Percentiles rank a stretch among this genome's conserved stretches.
Evolutionary conservation across 371 early-diverging fungal genomes (phyloP).

Genomic region (Apophysomyces sp.): DNA sequence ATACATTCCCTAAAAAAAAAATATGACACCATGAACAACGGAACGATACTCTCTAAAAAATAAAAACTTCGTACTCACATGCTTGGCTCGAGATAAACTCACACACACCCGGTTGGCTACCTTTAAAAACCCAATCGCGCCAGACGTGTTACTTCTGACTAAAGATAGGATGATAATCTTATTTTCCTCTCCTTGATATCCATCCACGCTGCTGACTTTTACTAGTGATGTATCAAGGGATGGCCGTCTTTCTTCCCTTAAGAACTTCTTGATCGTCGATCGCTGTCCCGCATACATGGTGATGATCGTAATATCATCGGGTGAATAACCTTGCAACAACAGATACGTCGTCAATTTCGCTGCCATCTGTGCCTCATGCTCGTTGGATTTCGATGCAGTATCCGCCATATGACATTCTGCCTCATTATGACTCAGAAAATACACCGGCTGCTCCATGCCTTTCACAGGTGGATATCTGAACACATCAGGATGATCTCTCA

Average conservation of each 20-base stretch:
- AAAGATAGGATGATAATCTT: conserved; percentile 75
- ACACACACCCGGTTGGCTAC: conserved; percentile 78
- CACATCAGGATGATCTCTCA: conserved; percentile 52
- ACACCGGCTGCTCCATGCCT: conserved; percentile 61
- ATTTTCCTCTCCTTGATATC: conserved; percentile 79
- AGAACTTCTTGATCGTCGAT: conserved; percentile 28
- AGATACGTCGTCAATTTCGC: conserved; percentile 54
- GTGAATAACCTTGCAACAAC: conserved; percentile 50
- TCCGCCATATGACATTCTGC: conserved; percentile 40
- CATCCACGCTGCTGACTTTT: conserved; percentile 73
- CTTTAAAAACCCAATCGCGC: conserved; percentile 76
- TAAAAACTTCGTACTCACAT: conserved; percentile 23
- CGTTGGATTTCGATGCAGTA: conserved; percentile 58
- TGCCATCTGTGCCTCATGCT: conserved; percentile 60
- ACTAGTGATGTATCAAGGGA: conserved; percentile 32
- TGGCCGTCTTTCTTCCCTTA: conserved; percentile 32
- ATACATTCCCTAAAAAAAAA: conserved; percentile 57
- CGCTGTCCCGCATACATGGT: conserved; percentile 67
- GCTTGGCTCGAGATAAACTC: conserved; percentile 70
- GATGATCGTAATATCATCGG: conserved; percentile 55
- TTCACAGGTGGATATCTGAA: conserved; percentile 44
- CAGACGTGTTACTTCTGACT: conserved; percentile 58
- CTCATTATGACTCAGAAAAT: conserved; percentile 55
- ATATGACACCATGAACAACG: neutral
- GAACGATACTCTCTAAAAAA: neutral